Conservation (phyloP, 2,329 filamentous ascomycete species). For the Ophiostoma angusticollis region DNA sequence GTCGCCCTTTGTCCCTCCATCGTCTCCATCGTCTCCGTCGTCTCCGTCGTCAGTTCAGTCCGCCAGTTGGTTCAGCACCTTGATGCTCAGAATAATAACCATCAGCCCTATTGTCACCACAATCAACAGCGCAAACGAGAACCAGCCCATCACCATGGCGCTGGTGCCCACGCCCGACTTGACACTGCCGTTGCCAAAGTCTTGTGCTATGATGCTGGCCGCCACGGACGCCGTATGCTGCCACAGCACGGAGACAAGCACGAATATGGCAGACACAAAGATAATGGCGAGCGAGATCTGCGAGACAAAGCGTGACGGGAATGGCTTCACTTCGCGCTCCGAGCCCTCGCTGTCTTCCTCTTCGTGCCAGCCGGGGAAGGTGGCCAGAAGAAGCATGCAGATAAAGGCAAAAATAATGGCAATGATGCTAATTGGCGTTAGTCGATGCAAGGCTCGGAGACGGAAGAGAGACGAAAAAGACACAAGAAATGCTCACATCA, state of each 20-base stretch:
- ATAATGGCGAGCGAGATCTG: constrained; percentile 90
- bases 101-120: constrained; percentile 90
- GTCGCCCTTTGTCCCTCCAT: too few relatives aligned
- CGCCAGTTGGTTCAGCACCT: constrained; percentile 54
- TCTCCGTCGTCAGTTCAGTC: constrained; percentile 12
- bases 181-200: constrained; percentile 81
- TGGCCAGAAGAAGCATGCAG: constrained; percentile 86
- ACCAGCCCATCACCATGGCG: constrained; percentile 97
- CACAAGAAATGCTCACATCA: constrained; percentile 55
- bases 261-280: constrained; percentile 60
- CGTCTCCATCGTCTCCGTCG: too few relatives aligned
- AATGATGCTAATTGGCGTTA: constrained; percentile 55
- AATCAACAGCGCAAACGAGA: constrained; percentile 84
- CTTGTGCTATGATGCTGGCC: constrained; percentile 83
- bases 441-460: neutral
- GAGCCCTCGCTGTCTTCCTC: constrained; percentile 69
- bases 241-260: constrained; percentile 68
- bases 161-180: constrained; percentile 80
- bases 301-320: constrained; percentile 82
- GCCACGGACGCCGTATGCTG: constrained; percentile 95
- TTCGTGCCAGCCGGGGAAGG: constrained; percentile 96
- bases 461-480: neutral
- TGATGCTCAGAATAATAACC: constrained; percentile 93
- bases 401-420: constrained; percentile 95
- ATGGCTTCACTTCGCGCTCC: constrained; percentile 84